A percentile compares a stretch with the other conserved stretches of the same genome.
Conservation (phyloP, 306 rosid species). For the Clitoria ternatea region DNA sequence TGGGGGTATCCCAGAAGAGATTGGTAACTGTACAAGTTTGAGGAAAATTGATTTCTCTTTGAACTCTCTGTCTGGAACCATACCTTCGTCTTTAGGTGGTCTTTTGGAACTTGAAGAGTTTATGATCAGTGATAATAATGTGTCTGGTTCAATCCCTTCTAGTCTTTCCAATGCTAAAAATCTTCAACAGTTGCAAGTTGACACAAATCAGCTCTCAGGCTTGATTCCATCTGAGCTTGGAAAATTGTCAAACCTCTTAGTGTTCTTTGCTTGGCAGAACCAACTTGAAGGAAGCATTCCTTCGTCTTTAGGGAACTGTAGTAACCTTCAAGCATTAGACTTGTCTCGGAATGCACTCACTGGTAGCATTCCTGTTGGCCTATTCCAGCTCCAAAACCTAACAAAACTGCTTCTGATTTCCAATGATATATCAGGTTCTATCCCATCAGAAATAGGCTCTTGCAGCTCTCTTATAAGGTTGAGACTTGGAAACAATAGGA, state of each 20-base stretch:
- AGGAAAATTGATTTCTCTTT: constrained; percentile 77
- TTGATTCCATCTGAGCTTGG: constrained; percentile 82
- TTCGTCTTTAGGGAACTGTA: constrained; percentile 51
- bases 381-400: constrained; percentile 79
- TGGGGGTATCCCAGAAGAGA: constrained; percentile 76
- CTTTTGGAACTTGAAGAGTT: constrained; percentile 66
- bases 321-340: constrained; percentile 65
- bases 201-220: constrained; percentile 87
- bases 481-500: constrained; percentile 73
- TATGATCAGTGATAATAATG: constrained; percentile 84
- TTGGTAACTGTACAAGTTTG: constrained; percentile 79
- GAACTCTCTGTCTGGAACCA: constrained; percentile 76
- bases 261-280: constrained; percentile 90
- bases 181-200: constrained; percentile 77
- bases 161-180: constrained; percentile 61
- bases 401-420: constrained; percentile 79
- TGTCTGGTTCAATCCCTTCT: constrained; percentile 83
- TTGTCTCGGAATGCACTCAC: constrained; percentile 81
- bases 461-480: constrained; percentile 77
- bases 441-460: constrained; percentile 71
- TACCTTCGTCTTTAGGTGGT: constrained; percentile 63
- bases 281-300: constrained; percentile 95
- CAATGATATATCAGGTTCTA: constrained; percentile 80
- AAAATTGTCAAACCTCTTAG: constrained; percentile 47
- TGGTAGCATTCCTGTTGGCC: constrained; percentile 62